These are phyloP conservation scores for Aspergillus sp. DNA, from an alignment of 2,329 filamentous ascomycete species.

Conservation along the genomic window DNA sequence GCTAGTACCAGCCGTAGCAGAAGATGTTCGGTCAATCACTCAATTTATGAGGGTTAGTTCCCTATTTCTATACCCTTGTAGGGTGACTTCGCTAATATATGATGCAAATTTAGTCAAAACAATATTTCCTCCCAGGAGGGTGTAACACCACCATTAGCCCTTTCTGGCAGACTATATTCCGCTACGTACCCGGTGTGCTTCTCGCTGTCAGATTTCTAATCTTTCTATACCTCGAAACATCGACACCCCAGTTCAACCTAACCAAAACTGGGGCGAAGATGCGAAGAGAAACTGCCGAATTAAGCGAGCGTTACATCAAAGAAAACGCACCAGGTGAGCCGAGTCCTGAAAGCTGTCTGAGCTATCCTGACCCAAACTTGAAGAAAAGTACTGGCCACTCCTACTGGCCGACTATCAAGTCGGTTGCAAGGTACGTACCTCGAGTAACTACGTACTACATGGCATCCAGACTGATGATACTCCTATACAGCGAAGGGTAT, in stretches of 20 bases:
- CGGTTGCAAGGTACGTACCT: slow-evolving; percentile 21
- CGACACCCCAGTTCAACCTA: slow-evolving; percentile 5
- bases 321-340: slow-evolving; percentile 14
- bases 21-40: slow-evolving; percentile 10
- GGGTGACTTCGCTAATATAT: too few species aligned
- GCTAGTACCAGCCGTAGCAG: slow-evolving; percentile 12
- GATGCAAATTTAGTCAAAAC: slow-evolving; percentile 10
- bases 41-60: slow-evolving; percentile 20
- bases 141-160: slow-evolving; percentile 1
- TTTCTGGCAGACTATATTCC: slow-evolving; percentile 7
- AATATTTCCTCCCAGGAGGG: slow-evolving; percentile 13
- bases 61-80: neutral
- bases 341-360: neutral
- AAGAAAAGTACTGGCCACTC: slow-evolving; percentile 22
- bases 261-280: neutral
- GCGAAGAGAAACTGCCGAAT: neutral
- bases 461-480: neutral
- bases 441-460: neutral
- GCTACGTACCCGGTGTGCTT: slow-evolving; percentile 10
- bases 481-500: neutral
- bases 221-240: slow-evolving; percentile 17
- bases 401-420: slow-evolving; percentile 15
- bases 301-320: slow-evolving; percentile 7
- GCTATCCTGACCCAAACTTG: neutral
- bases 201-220: slow-evolving; percentile 2